Conservation (phyloP, 805 yeast species). For the Pachysolen tannophilus region DNA sequence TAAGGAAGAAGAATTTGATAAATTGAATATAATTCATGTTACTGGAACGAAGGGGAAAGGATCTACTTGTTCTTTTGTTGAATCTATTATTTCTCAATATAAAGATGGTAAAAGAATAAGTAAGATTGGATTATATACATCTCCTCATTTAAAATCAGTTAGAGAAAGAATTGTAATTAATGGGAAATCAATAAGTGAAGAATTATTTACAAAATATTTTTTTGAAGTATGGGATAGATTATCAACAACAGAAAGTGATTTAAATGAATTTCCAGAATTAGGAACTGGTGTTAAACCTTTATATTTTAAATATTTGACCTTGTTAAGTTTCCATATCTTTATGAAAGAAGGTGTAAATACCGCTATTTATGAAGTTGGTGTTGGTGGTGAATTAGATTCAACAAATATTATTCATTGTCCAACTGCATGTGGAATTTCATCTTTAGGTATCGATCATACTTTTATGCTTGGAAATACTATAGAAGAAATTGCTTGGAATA, state of each 20-base stretch:
- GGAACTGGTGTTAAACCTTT: slow-evolving; percentile 73
- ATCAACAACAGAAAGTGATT: slow-evolving; percentile 47
- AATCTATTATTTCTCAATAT: slow-evolving; percentile 69
- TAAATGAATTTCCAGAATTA: slow-evolving; percentile 62
- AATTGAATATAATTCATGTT: slow-evolving; percentile 75
- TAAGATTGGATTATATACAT: slow-evolving; percentile 88
- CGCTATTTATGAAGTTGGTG: slow-evolving; percentile 96
- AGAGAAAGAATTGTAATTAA: slow-evolving; percentile 85
- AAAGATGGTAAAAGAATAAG: slow-evolving; percentile 22
- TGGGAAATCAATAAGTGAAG: slow-evolving; percentile 79
- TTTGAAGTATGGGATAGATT: slow-evolving; percentile 91
- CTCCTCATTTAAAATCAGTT: slow-evolving; percentile 92
- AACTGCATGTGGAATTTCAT: slow-evolving; percentile 74
- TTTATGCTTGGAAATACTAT: slow-evolving; percentile 80
- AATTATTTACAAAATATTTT: slow-evolving; percentile 77
- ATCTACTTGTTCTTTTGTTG: slow-evolving; percentile 91
- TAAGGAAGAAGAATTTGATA: slow-evolving; percentile 49
- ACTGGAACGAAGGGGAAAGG: slow-evolving; percentile 99
- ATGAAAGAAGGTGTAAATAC: slow-evolving; percentile 83
- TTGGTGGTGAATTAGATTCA: slow-evolving; percentile 97
- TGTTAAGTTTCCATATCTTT: slow-evolving; percentile 87
- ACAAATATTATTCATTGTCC: slow-evolving; percentile 82
- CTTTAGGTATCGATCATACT: slow-evolving; percentile 90
- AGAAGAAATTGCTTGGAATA: slow-evolving; percentile 91
- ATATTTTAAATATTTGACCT: slow-evolving; percentile 84